These are phyloP conservation scores for Dryadomyces quercivorus DNA, from an alignment of 2,329 filamentous ascomycete species.

Conservation along the genomic window DNA sequence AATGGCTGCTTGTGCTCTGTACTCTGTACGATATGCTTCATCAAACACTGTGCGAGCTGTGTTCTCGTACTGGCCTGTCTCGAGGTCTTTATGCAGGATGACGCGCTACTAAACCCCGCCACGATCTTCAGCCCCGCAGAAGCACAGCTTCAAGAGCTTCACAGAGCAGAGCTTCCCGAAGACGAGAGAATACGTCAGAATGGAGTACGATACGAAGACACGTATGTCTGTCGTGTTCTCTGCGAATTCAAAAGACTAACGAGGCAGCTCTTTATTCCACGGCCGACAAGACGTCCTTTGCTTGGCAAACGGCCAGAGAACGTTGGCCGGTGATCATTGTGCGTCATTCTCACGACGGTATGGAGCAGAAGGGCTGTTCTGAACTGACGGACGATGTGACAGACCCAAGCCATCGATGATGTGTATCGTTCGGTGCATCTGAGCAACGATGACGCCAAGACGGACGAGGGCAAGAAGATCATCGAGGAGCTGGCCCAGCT, in stretches of 20 bases:
- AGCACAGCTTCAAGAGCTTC: background rate
- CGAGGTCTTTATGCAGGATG: background rate
- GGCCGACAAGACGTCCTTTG: constrained; percentile 75
- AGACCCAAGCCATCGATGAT: constrained; percentile 92
- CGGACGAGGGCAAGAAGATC: constrained; percentile 75
- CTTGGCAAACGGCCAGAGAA: constrained; percentile 69
- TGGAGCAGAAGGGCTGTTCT: background rate
- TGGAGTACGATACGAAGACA: constrained; percentile 62
- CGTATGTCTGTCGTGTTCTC: constrained; percentile 34
- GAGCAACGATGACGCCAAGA: constrained; percentile 50
- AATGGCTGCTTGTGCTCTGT: too few species aligned
- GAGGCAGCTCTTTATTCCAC: constrained; percentile 63
- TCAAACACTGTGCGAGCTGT: too few species aligned
- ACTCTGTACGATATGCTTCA: too few species aligned
- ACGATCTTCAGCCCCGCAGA: too few species aligned
- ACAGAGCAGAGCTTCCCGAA: background rate
- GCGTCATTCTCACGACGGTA: constrained; percentile 14
- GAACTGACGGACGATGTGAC: background rate
- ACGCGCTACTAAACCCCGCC: background rate
- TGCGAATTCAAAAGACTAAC: too few species aligned
- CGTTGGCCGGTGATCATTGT: constrained; percentile 93
- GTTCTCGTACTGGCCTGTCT: too few species aligned
- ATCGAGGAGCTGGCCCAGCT: constrained; percentile 66
- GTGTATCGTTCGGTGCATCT: constrained; percentile 61
- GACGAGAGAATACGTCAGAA: background rate